Base-by-base conservation (phyloP, 805 yeast species). In the Starmerella gropengiesseri region DNA sequence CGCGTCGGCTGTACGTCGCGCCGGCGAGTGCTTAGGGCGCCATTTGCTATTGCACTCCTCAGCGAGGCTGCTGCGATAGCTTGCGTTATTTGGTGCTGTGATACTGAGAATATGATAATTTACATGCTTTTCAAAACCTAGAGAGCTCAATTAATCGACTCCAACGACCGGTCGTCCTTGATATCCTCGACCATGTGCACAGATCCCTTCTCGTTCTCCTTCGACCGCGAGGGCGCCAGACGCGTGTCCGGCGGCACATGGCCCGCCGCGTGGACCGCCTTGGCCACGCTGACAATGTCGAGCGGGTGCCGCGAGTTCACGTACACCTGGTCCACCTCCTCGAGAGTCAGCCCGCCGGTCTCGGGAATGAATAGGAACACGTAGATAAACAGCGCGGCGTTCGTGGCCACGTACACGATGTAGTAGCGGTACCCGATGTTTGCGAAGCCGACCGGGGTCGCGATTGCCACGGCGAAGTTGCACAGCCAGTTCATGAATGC, bases 281-380 rank as follows among this genome's bases (percentile, higher is more conserved):
- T 32, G n/a, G 43, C 44, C 16, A 46, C 42, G 12, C 18, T 21
- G 8, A 49, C 45, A 8, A 48, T 49, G 27, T 49, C 52, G 43
- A 49, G 47, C 16, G 38, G 39, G 7, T 11, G 23, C 17, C 32
- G 34, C 14, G 55, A 48, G 40, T 44, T 40, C 22, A 38, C 43
- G 35, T 61, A 63, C 17, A 63, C 57, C 26, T 51, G 45, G 42
- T 62, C 58, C 51, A 74, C 69, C 57, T 75, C 79, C 60, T 75
- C 81, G 60, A 75, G 67, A 40, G 77, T 64, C 59, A 67, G 67
- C 21, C 77, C 78, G 49, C 65, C 70, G 20, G 81, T 77, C 56
- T 77, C 83, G 29, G 81, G 81, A 50, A 71, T 68, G 53, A 70
- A 64, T 48, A 59, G 66, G 44, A 51, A 59, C 55, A 59, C 69